Evolutionary conservation across 495 filamentous ascomycete genomes (phyloP), one percentile per base, ranked within the genome.

Genomic region (Symbiotaphrina buchneri): DNA sequence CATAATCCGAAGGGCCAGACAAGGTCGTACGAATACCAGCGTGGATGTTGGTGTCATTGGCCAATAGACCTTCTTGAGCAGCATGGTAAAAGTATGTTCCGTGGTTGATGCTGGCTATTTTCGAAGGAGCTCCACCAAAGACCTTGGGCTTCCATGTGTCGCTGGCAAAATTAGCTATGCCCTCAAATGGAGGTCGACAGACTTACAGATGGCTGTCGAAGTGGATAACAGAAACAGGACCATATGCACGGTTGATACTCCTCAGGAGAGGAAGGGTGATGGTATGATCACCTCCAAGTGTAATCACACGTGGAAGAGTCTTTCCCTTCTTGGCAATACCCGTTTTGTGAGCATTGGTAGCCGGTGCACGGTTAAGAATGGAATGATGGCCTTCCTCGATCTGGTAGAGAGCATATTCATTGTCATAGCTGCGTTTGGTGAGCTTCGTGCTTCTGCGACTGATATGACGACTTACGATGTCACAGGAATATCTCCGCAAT

Each of bases 1-100:
- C 63, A 40, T 83, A 74, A 46, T 87, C 80, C 0, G 61, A 68
- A 10, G 63, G 63, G 0, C 73, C 72, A 11, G 61, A 68, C 0
- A 91, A 53, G 0, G 74, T 80, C 0, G 72, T 84, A 21, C 82
- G 74, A 40, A 85, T 82, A 22, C 82, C 82, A 8, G 74, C 77
- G 43, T 87, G 82, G 49, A 92, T 82, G 50, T 78, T 81, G 22
- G 65, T 74, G 48, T 79, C 69, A 44, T 85, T 84, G 29, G 56
- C 68, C 21, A 92, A 59, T 10, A 90, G 57, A 0, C 79, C 80
- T 54, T 85, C 63, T 41, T 61, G 55, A 1, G 70, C 53, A 2
- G 66, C 63, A 39, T 73, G 70, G 42, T 68, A 80, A 52, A 76
- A 78, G 48, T 76, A 78, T 2, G 82, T 87, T 4, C 82, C 82